Evolutionary conservation across 73 alveolate species (phyloP).

Genomic region (Paramecium tetraurelia): DNA sequence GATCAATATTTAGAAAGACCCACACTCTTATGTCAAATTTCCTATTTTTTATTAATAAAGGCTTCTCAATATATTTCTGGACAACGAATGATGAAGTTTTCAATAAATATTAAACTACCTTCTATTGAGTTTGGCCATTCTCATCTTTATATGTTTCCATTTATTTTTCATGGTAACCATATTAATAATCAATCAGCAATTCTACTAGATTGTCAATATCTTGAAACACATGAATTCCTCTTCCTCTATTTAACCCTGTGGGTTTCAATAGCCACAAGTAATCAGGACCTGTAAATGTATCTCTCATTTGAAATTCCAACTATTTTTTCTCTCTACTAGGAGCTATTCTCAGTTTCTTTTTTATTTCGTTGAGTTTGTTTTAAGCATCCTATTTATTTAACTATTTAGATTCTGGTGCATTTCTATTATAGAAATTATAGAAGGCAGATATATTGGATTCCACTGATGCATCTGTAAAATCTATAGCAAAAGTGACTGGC

Average conservation of each 20-base stretch:
- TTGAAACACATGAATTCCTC: constrained; percentile 91
- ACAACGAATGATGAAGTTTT: constrained; percentile 54
- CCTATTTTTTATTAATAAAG: constrained; percentile 79
- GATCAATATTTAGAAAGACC: constrained; percentile 74
- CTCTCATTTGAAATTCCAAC: constrained; percentile 64
- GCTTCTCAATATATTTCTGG: constrained; percentile 76
- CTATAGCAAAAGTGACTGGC: constrained; percentile 64
- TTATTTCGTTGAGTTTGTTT: constrained; percentile 42
- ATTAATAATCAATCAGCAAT: constrained; percentile 31
- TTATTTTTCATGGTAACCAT: constrained; percentile 51
- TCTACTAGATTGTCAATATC: constrained; percentile 66
- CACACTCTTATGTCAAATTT: constrained; percentile 92
- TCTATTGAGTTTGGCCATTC: constrained; percentile 6
- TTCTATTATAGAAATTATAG: constrained; percentile 54
- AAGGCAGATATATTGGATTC: constrained; percentile 43
- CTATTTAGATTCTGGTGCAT: constrained; percentile 44
- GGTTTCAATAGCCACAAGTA: constrained; percentile 92
- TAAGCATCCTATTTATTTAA: neutral
- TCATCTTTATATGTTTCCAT: constrained; percentile 21
- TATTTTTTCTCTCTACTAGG: constrained; percentile 53
- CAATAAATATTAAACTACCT: constrained; percentile 13
- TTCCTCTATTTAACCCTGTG: constrained; percentile 91
- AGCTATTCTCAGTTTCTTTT: constrained; percentile 40
- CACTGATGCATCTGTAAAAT: constrained; percentile 21
- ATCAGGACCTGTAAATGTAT: constrained; percentile 79